A percentile compares a stretch with the other conserved stretches of the same genome.
phyloP scores from a whole-genome alignment of 2,329 filamentous ascomycete genomes.

The Lithohypha guttulata region DNA sequence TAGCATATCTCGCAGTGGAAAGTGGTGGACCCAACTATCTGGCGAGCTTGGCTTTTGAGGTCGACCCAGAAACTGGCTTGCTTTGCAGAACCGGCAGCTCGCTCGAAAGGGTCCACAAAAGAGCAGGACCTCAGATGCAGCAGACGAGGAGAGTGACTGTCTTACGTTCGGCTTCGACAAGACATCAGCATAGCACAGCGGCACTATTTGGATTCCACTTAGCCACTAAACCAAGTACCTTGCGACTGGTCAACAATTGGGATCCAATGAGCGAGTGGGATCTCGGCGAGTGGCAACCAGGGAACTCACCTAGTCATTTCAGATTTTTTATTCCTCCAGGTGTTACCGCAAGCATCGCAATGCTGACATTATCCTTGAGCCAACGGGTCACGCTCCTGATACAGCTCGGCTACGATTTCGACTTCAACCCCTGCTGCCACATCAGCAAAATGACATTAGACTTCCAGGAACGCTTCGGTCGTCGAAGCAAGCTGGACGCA shows the following conservation, averaged over 20 bases:
- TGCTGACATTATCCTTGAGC: conserved; percentile 4
- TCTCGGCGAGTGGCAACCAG: background rate
- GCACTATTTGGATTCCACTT: conserved; percentile 5
- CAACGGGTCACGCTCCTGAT: background rate
- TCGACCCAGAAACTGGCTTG: conserved; percentile 6
- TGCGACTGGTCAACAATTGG: conserved; percentile 4
- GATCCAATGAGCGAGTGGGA: conserved; percentile 4
- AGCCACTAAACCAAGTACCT: background rate
- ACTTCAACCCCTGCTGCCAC: conserved; percentile 7
- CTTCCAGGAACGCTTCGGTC: conserved; percentile 5
- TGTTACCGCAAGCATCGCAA: conserved; percentile 1
- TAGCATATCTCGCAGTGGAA: conserved; percentile 7
- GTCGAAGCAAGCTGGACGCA: background rate
- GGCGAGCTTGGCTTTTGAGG: background rate
- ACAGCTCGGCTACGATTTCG: conserved; percentile 6
- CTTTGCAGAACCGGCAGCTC: conserved; percentile 1
- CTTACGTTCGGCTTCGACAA: background rate
- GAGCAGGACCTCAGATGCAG: background rate
- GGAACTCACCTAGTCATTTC: background rate
- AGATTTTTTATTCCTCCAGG: background rate
- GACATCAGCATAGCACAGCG: background rate
- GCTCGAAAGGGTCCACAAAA: background rate
- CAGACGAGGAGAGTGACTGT: background rate
- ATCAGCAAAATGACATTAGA: conserved; percentile 7
- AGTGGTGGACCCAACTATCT: background rate